phyloP scores from a whole-genome alignment of 352 stramenopile species.

The Phytophthora ohioensis region DNA sequence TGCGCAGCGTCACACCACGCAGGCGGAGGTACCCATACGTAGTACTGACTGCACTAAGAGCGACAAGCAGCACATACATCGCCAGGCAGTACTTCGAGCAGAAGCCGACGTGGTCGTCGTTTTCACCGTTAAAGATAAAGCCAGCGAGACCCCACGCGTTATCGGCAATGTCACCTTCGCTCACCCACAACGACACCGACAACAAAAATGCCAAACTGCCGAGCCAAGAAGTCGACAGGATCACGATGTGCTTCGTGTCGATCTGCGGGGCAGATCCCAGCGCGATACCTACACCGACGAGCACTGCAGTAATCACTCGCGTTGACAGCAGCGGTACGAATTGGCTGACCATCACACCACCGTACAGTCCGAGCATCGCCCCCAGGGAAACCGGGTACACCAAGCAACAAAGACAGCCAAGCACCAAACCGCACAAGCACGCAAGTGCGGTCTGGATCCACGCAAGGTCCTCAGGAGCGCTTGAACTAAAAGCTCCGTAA shows the following conservation, averaged over 20 bases:
- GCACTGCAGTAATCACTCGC: constrained; percentile 59
- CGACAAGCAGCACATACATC: constrained; percentile 65
- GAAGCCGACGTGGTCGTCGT: constrained; percentile 52
- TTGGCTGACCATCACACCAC: constrained; percentile 64
- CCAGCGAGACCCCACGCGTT: constrained; percentile 79
- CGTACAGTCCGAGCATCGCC: constrained; percentile 73
- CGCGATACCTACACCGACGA: constrained; percentile 54
- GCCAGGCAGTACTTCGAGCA: constrained; percentile 68
- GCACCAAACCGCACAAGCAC: constrained; percentile 73
- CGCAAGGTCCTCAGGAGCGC: constrained; percentile 50
- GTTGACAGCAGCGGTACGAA: constrained; percentile 74
- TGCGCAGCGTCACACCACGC: constrained; percentile 43
- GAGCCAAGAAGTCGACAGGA: constrained; percentile 72
- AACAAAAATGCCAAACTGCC: constrained; percentile 72
- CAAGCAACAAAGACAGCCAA: constrained; percentile 74
- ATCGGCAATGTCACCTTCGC: constrained; percentile 59
- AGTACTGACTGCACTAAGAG: constrained; percentile 49
- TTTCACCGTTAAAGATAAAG: constrained; percentile 68
- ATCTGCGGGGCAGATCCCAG: constrained; percentile 50
- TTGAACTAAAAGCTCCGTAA: constrained; percentile 74
- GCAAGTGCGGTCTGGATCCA: constrained; percentile 80
- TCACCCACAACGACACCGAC: constrained; percentile 81
- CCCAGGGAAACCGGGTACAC: constrained; percentile 66
- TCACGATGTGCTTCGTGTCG: constrained; percentile 67
- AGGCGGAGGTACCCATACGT: constrained; percentile 61